phyloP scores from a whole-genome alignment of 2,329 filamentous ascomycete genomes.

The Ophiostoma pallidulum region DNA sequence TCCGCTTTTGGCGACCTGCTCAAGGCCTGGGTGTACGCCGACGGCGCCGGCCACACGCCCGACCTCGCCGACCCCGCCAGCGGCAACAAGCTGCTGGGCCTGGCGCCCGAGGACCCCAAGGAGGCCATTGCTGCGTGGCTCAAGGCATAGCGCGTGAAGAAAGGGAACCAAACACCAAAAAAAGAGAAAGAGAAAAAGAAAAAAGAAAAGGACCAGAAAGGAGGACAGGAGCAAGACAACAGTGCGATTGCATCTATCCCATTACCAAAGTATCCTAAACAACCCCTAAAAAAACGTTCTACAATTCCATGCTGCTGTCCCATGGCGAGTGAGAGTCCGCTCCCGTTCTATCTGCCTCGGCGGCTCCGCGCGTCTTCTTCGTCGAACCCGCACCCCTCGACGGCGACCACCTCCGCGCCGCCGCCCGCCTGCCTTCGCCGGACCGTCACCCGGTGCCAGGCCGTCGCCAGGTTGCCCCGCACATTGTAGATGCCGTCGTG shows the following conservation, averaged over 20 bases:
- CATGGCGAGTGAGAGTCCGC: no score
- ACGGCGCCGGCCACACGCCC: slow-evolving; percentile 26
- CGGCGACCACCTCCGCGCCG: slow-evolving; percentile 15
- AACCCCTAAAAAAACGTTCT: no score
- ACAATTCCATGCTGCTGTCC: no score
- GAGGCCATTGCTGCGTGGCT: slow-evolving; percentile 14
- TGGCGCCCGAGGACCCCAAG: slow-evolving; percentile 17
- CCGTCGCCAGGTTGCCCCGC: slow-evolving; percentile 56
- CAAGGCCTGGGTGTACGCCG: slow-evolving; percentile 24
- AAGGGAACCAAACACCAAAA: no score
- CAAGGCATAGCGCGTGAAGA: slow-evolving; percentile 8
- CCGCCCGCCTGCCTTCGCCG: slow-evolving; percentile 4
- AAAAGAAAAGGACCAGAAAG: no score
- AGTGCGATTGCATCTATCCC: no score
- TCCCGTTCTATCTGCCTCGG: not conserved
- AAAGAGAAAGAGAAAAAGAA: no score
- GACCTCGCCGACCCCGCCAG: slow-evolving; percentile 12
- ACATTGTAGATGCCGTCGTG: slow-evolving; percentile 54
- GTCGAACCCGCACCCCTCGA: slow-evolving; percentile 16
- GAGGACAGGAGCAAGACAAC: no score
- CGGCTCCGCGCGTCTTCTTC: no score
- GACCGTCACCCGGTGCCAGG: slow-evolving; percentile 50
- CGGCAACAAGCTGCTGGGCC: slow-evolving; percentile 21
- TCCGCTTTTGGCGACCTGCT: slow-evolving; percentile 24
- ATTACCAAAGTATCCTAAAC: no score